These are phyloP conservation scores for Monosporozyma unispora DNA, from an alignment of 805 yeast species.

Conservation along the genomic window DNA sequence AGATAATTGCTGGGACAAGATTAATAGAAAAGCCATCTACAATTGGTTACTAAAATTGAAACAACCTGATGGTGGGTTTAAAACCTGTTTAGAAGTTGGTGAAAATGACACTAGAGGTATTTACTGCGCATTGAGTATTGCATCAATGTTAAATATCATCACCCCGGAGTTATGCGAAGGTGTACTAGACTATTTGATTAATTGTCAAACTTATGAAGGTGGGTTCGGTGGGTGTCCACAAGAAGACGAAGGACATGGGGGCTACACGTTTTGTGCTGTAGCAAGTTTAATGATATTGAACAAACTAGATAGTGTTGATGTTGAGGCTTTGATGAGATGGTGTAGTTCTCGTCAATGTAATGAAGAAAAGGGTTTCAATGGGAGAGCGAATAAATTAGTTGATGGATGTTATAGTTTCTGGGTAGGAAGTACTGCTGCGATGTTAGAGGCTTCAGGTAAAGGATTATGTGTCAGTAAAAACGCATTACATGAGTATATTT, in stretches of 20 bases:
- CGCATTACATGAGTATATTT: conserved; percentile 54
- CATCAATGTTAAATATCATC: conserved; percentile 52
- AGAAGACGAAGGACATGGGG: conserved; percentile 90
- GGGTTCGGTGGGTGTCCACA: conserved; percentile 80
- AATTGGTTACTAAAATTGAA: conserved; percentile 61
- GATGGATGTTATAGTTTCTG: conserved; percentile 96
- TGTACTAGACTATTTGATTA: conserved; percentile 48
- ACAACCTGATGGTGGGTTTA: conserved; percentile 62
- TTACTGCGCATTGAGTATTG: conserved; percentile 75
- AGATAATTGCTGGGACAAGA: conserved; percentile 31
- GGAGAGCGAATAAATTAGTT: conserved; percentile 86
- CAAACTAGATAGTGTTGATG: conserved; percentile 35
- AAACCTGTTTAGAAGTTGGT: conserved; percentile 39
- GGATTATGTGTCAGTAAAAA: conserved; percentile 39
- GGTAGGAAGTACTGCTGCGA: conserved; percentile 77
- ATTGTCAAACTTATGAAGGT: conserved; percentile 89
- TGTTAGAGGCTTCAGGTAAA: conserved; percentile 30
- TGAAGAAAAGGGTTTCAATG: conserved; percentile 81
- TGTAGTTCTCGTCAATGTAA: conserved; percentile 54
- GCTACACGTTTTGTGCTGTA: conserved; percentile 86
- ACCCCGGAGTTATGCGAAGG: conserved; percentile 50
- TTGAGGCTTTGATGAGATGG: conserved; percentile 57
- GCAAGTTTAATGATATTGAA: conserved; percentile 48
- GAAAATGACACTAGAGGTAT: conserved; percentile 81
- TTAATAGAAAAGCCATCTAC: conserved; percentile 43